phyloP scores from a whole-genome alignment of 306 rosid genomes.

The Malus orientalis region DNA sequence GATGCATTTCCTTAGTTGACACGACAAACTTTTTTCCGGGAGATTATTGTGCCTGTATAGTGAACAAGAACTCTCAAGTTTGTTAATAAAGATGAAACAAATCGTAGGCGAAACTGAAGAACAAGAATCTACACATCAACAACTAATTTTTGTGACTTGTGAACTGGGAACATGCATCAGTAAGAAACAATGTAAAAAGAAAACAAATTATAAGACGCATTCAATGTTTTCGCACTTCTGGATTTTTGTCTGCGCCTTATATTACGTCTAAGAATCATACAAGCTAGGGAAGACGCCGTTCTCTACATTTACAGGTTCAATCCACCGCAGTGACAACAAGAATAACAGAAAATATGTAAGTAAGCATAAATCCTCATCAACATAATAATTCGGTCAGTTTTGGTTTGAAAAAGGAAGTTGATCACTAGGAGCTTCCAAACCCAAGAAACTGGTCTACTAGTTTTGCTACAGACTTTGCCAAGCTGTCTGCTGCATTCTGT shows the following conservation, averaged over 20 bases:
- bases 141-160: neutral
- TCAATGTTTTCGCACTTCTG: neutral
- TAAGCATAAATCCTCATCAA: neutral
- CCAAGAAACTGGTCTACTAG: slow-evolving; percentile 67
- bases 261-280: neutral
- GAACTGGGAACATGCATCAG: neutral
- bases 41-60: too few relatives aligned
- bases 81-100: too few relatives aligned
- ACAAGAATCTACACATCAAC: too few relatives aligned
- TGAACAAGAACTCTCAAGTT: too few relatives aligned
- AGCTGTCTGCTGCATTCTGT: slow-evolving; percentile 62
- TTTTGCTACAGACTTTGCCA: slow-evolving; percentile 57
- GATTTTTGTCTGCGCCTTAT: neutral
- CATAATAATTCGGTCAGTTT: neutral
- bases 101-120: too few relatives aligned
- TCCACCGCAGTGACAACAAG: neutral
- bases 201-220: neutral
- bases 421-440: slow-evolving; percentile 5
- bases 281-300: neutral
- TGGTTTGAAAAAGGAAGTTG: neutral
- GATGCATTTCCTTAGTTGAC: too few relatives aligned
- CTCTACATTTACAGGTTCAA: neutral
- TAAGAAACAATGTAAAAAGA: neutral
- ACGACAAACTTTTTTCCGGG: too few relatives aligned
- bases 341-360: neutral